Base-by-base conservation (phyloP, 1,139 yeast genomes). In the Taphrina flavorubra region DNA sequence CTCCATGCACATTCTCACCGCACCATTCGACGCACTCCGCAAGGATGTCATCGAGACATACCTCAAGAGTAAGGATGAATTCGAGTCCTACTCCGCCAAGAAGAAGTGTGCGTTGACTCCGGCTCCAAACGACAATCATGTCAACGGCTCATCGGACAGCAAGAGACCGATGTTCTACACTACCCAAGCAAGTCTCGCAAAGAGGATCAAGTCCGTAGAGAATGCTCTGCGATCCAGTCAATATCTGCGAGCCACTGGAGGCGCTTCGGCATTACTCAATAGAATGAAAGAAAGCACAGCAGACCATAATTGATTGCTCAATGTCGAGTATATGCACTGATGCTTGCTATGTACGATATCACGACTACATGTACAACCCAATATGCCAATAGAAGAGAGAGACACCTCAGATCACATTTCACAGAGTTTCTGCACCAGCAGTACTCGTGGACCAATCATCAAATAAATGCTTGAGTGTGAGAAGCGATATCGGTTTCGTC, bases 401-500 rank as follows among this genome's bases (percentile, higher is more conserved):
- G 31, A 25, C 31, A 25, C 31, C 31, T 4, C 31, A 4, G 31
- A 25, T 25, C 4, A 25, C 31, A 25, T 25, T 25, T 25, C 31
- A 25, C 31, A 25, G 31, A 25, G 31, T 25, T 25, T 25, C 31
- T 25, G 31, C 31, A 25, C 31, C 31, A 25, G 31, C 31, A 25
- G 31, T 25, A 25, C 31, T 25, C 31, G 31, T n/a, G 11, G 60
- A 18, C 60, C 60, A 56, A 18, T 56, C 60, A 18, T 56, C 60
- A 18, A 56, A 40, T 3, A 56, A 34, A 16, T 20, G 37, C 20
- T 31, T 37, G 11, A 56, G 60, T 6, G 60, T 56, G 16, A n/a
- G 7, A 16, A 56, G 60, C 11, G 49, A 37, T 11, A 56, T 56
- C 11, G 60, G 60, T 16, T 56, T 56, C 36, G 60, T 56, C 36